These are phyloP conservation scores for Populus hybrid DNA, from an alignment of 441 rosid species.

Conservation along the genomic window DNA sequence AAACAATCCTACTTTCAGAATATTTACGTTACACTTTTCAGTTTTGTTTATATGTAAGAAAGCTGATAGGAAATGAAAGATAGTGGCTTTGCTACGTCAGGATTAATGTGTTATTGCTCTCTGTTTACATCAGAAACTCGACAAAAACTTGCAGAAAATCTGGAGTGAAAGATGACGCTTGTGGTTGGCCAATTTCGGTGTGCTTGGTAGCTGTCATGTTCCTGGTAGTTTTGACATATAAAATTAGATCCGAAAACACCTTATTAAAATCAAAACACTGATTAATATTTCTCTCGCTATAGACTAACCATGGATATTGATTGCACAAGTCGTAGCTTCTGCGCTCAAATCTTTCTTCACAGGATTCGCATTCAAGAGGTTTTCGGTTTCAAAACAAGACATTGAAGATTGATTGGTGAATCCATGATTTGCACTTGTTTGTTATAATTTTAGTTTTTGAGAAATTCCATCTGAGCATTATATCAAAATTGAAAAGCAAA, in stretches of 20 bases:
- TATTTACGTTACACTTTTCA: too few relatives aligned
- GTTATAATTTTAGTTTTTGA: not conserved
- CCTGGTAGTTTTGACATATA: too few relatives aligned
- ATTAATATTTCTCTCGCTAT: not conserved
- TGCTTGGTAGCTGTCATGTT: too few relatives aligned
- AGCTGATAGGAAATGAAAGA: not conserved
- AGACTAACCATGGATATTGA: not conserved
- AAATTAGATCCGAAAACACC: not conserved
- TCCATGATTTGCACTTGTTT: not conserved
- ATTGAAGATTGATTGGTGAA: not conserved
- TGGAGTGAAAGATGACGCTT: not conserved
- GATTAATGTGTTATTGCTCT: not conserved
- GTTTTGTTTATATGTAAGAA: not conserved
- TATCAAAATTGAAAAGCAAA: not conserved
- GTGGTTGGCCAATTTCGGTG: not conserved
- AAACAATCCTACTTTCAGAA: not conserved
- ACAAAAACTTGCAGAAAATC: not conserved
- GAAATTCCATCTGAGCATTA: not conserved
- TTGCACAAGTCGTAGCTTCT: not conserved
- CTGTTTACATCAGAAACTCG: not conserved
- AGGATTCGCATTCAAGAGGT: not conserved
- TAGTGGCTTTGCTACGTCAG: not conserved
- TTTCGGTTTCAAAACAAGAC: not conserved
- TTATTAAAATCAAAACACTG: not conserved
- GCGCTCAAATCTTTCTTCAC: not conserved